Percentiles rank a stretch among this genome's conserved stretches.
Conservation (phyloP, 139 green algal species). For the Chlorella sp. region DNA sequence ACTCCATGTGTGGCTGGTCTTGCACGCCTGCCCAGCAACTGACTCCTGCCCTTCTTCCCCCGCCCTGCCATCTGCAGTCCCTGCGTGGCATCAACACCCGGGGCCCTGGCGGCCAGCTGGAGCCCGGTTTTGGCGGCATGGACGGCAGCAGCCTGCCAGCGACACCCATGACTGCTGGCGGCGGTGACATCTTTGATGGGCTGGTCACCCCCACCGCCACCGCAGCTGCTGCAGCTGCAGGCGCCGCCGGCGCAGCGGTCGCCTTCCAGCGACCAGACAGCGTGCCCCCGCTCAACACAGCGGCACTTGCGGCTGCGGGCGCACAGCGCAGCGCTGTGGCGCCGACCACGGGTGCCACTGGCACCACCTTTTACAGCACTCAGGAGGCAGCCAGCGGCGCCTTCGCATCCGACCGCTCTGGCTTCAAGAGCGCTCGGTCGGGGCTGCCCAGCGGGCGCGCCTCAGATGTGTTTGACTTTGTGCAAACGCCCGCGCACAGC, state of each 20-base stretch:
- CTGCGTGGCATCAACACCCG: not conserved
- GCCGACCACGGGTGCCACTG: too few relatives aligned
- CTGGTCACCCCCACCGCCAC: not conserved
- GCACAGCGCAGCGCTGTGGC: too few relatives aligned
- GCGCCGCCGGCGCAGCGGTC: not conserved
- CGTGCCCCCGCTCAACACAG: not conserved
- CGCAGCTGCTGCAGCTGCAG: not conserved
- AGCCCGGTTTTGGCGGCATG: not conserved
- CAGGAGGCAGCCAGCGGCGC: too few relatives aligned
- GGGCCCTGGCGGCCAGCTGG: not conserved
- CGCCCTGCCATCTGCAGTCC: not conserved
- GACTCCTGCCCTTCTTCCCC: not conserved
- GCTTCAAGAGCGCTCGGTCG: too few relatives aligned
- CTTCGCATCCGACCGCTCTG: too few relatives aligned
- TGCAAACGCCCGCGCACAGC: slow-evolving; percentile 6
- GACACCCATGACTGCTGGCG: slow-evolving; percentile 19
- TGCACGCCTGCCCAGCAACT: not conserved
- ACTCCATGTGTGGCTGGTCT: too few relatives aligned
- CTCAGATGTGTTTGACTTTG: slow-evolving; percentile 19
- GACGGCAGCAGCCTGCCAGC: slow-evolving; percentile 6
- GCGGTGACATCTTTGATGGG: slow-evolving; percentile 24
- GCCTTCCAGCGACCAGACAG: not conserved
- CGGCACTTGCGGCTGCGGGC: not conserved
- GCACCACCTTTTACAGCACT: too few relatives aligned
- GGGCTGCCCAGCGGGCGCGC: not conserved